Percentiles rank a stretch among this genome's conserved stretches.
Evolutionary conservation across 2,329 filamentous ascomycete genomes (phyloP).

Genomic region (Dactylellina parvicollis): DNA sequence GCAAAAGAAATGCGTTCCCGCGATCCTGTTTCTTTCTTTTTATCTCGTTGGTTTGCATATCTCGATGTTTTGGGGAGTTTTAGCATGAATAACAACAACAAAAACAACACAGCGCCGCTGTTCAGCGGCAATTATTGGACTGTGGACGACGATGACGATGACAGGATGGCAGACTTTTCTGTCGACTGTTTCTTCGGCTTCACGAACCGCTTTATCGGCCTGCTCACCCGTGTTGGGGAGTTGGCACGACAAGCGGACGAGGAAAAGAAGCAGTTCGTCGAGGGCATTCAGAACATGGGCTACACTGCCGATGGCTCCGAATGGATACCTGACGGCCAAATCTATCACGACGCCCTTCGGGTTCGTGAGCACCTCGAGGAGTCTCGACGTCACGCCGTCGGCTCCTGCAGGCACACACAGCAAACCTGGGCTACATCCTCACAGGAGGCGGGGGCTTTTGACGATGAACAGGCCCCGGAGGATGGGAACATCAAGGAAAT

Average conservation of each 20-base stretch:
- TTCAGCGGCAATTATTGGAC: slow-evolving; percentile 66
- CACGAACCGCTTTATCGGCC: slow-evolving; percentile 75
- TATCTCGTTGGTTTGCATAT: slow-evolving; percentile 85
- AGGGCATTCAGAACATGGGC: slow-evolving; percentile 35
- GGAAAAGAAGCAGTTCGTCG: slow-evolving; percentile 63
- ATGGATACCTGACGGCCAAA: slow-evolving; percentile 56
- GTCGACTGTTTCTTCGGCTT: slow-evolving; percentile 86
- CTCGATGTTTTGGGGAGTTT: slow-evolving; percentile 81
- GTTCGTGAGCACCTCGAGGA: slow-evolving; percentile 72
- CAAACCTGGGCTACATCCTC: slow-evolving; percentile 61
- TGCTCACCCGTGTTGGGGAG: slow-evolving; percentile 77
- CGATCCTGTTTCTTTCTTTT: slow-evolving; percentile 75
- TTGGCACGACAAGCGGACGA: slow-evolving; percentile 75
- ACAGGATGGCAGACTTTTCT: slow-evolving; percentile 63
- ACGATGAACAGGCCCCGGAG: slow-evolving; percentile 58
- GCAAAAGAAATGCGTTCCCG: slow-evolving; percentile 67
- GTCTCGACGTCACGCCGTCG: slow-evolving; percentile 63
- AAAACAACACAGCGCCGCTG: slow-evolving; percentile 66
- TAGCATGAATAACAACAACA: slow-evolving; percentile 61
- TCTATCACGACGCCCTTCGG: slow-evolving; percentile 68
- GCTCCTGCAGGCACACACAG: slow-evolving; percentile 60
- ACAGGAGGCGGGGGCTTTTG: slow-evolving; percentile 52
- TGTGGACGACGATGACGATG: slow-evolving; percentile 69
- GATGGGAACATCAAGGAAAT: slow-evolving; percentile 71
- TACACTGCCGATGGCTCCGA: slow-evolving; percentile 32